These are phyloP conservation scores for Luvunga scandens DNA, from an alignment of 345 rosid genomes.

Conservation along the genomic window DNA sequence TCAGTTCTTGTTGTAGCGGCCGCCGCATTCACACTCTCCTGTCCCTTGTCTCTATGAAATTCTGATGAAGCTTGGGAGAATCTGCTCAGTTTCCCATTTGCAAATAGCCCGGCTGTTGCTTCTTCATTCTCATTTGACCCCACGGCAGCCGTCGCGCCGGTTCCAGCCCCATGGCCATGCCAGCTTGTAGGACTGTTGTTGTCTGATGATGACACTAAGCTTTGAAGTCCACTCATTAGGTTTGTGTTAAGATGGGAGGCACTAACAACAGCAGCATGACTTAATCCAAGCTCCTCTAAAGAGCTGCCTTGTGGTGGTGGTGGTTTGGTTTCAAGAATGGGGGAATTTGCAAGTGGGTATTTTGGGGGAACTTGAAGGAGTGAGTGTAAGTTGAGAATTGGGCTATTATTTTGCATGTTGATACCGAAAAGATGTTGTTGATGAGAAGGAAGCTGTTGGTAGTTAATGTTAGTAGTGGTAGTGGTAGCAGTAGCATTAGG, in stretches of 20 bases:
- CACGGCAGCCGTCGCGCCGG: neutral
- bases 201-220: slow-evolving; percentile 20
- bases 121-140: slow-evolving; percentile 32
- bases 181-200: slow-evolving; percentile 16
- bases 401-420: slow-evolving; percentile 41
- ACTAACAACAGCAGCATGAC: slow-evolving; percentile 14
- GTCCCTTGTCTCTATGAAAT: slow-evolving; percentile 32
- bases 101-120: slow-evolving; percentile 18
- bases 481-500: slow-evolving; percentile 11
- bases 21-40: slow-evolving; percentile 27
- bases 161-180: slow-evolving; percentile 8
- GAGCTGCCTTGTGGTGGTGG: slow-evolving; percentile 41
- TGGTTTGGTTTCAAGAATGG: slow-evolving; percentile 29
- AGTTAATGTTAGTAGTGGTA: slow-evolving; percentile 16
- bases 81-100: slow-evolving; percentile 33
- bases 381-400: slow-evolving; percentile 58
- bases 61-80: slow-evolving; percentile 27
- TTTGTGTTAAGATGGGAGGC: slow-evolving; percentile 29
- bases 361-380: slow-evolving; percentile 50
- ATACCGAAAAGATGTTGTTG: slow-evolving; percentile 31
- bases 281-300: slow-evolving; percentile 47
- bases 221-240: slow-evolving; percentile 21
- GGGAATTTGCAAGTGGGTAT: slow-evolving; percentile 36
- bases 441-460: slow-evolving; percentile 28
- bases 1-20: slow-evolving; percentile 32